Conservation (phyloP, 176 grass and related monocot genomes). For the Secale cereale region DNA sequence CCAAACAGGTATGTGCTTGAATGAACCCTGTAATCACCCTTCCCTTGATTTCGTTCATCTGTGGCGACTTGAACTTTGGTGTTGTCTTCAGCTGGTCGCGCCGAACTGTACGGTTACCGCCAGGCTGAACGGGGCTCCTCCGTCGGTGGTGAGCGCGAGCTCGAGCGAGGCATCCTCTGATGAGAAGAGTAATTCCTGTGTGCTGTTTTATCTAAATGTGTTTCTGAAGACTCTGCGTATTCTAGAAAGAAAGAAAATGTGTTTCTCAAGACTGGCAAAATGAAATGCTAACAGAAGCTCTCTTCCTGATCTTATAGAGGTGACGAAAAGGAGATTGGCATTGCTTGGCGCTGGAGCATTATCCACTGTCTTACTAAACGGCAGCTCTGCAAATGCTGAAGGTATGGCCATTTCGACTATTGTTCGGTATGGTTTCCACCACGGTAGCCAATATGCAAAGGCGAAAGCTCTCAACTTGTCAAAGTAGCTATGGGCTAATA, state of each 20-base stretch:
- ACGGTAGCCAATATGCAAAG: not conserved
- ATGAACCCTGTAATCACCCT: not conserved
- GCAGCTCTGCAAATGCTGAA: conserved; percentile 61
- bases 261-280: too few relatives aligned
- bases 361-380: conserved; percentile 33
- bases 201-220: not conserved
- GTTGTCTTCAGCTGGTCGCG: conserved; percentile 41
- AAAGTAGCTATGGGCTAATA: not conserved
- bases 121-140: conserved; percentile 28
- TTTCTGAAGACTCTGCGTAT: not conserved
- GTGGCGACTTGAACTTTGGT: not conserved
- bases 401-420: conserved; percentile 39
- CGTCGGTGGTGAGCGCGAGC: conserved; percentile 31
- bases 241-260: too few relatives aligned
- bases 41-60: not conserved
- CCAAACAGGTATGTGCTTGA: conserved; percentile 50
- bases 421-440: not conserved
- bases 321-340: conserved; percentile 54
- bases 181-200: conserved; percentile 48
- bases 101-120: conserved; percentile 26
- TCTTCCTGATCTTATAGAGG: conserved; percentile 35
- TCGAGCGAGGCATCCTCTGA: conserved; percentile 22
- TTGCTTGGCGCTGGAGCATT: conserved; percentile 62
- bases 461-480: not conserved
- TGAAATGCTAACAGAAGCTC: not conserved